phyloP scores from a whole-genome alignment of 2,329 filamentous ascomycete genomes.

The Aspergillus felis region DNA sequence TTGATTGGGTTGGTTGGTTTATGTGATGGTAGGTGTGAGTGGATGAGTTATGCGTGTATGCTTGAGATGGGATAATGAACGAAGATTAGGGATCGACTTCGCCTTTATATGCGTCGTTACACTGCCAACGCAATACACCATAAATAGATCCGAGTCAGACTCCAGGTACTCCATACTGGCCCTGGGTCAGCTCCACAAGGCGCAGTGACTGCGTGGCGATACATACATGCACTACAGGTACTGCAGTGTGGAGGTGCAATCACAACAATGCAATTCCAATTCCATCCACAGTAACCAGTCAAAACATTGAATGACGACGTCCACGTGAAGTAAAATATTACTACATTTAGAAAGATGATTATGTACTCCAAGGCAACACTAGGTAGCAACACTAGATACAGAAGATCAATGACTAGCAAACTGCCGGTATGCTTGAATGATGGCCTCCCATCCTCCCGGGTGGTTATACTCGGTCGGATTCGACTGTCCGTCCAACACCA shows the following conservation, averaged over 20 bases:
- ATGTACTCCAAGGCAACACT: not conserved
- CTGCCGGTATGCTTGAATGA: slow-evolving; percentile 26
- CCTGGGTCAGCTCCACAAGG: not conserved
- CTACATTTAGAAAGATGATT: not conserved
- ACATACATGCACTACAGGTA: not conserved
- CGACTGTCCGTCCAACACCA: slow-evolving; percentile 25
- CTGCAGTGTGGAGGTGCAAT: too few species aligned
- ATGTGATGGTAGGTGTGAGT: not conserved
- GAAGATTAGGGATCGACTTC: too few species aligned
- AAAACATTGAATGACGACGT: not conserved
- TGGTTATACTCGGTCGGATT: slow-evolving; percentile 24
- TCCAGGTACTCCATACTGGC: too few species aligned
- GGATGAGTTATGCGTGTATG: too few species aligned
- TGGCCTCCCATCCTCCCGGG: slow-evolving; percentile 29
- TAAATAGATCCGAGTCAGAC: not conserved
- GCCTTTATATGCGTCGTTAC: not conserved
- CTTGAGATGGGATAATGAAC: not conserved
- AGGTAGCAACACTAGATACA: too few species aligned
- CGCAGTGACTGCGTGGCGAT: not conserved
- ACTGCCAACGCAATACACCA: not conserved
- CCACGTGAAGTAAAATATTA: not conserved
- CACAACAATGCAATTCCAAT: too few species aligned
- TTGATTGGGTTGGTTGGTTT: not conserved
- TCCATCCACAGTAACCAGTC: too few species aligned
- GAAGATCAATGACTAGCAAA: slow-evolving; percentile 4